Base-by-base conservation (phyloP, 768 basidiomycete species). In the Boletus rex-veris region DNA sequence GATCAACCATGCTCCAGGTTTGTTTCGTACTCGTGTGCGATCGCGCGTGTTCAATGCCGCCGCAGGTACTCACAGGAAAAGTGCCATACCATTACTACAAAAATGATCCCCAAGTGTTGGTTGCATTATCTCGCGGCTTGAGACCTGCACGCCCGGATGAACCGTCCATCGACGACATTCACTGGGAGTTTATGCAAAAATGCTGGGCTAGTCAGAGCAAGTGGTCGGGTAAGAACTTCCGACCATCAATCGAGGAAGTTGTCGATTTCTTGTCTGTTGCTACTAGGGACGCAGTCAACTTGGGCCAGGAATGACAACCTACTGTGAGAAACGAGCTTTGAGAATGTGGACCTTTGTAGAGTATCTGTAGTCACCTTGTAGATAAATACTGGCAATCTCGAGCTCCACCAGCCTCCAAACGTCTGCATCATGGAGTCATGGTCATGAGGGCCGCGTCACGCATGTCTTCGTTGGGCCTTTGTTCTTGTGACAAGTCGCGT, bases 1-100 rank as follows among this genome's bases (percentile, higher is more conserved):
- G 68, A 6, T 72, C 70, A 45, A 61, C 72, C 14, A 67, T 68
- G 54, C 48, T 60, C 3, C 67, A 69, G 60, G 66, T 67, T n/a
- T 7, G 59, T 57, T 30, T 39, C n/a, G 19, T 37, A 3, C 19
- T n/a, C 38, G 24, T 26, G 26, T n/a, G 18, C 16, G 19, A 28
- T 42, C 5, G 10, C 26, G 31, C 41, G 30, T 3, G 21, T 50
- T 48, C 26, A 38, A 47, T 28, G 26, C 15, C 8, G 9, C 35
- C 33, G 15, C 47, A 73, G 78, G 60, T 67, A 6, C 53, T 69
- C 38, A 65, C 58, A 3, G 55, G 58, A 31, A 62, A 57, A 43
- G 33, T 64, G 4, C 66, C 67, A 2, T 67, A 60, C 48, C 41
- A 64, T 45, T 55, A 64, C 42, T 56, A 59, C 49, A 67, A 55